Conservation (phyloP, 495 filamentous ascomycete genomes). For the Penicillium robsamsonii region DNA sequence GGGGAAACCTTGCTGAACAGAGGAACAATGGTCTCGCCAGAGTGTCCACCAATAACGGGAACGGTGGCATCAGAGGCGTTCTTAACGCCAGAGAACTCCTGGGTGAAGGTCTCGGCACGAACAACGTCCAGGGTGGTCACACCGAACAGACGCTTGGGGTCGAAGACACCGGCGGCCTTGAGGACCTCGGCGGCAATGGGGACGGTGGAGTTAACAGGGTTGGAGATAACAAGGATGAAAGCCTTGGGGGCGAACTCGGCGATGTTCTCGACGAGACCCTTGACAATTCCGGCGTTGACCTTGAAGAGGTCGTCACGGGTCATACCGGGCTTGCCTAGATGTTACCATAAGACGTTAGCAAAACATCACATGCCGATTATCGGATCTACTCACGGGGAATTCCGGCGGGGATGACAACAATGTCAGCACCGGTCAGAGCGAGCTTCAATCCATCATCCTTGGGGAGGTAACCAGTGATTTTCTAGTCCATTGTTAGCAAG, state of each 20-base stretch:
- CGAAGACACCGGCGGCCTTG: constrained; percentile 88
- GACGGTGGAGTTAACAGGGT: constrained; percentile 98
- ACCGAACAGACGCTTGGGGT: constrained; percentile 91
- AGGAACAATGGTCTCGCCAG: constrained; percentile 95
- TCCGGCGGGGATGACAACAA: constrained; percentile 95
- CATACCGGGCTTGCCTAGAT: constrained; percentile 94
- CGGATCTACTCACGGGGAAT: constrained; percentile 78
- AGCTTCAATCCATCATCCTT: constrained; percentile 85
- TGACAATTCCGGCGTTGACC: constrained; percentile 94
- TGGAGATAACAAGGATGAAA: constrained; percentile 93
- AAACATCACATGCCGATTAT: background rate
- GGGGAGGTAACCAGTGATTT: constrained; percentile 86
- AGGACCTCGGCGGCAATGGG: constrained; percentile 96
- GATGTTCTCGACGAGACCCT: constrained; percentile 77
- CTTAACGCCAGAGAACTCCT: constrained; percentile 75
- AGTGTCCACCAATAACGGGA: constrained; percentile 95
- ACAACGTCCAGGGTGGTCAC: constrained; percentile 98
- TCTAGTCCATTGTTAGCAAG: constrained; percentile 51
- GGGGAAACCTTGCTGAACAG: constrained; percentile 90
- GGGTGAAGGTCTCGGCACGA: constrained; percentile 94
- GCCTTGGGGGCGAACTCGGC: constrained; percentile 88
- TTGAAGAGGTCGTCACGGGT: constrained; percentile 99
- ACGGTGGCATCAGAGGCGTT: constrained; percentile 78
- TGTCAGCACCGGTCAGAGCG: constrained; percentile 85
- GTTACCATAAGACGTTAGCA: constrained; percentile 13